phyloP scores from a whole-genome alignment of 257 asterid genomes.

The Ilex asprella region DNA sequence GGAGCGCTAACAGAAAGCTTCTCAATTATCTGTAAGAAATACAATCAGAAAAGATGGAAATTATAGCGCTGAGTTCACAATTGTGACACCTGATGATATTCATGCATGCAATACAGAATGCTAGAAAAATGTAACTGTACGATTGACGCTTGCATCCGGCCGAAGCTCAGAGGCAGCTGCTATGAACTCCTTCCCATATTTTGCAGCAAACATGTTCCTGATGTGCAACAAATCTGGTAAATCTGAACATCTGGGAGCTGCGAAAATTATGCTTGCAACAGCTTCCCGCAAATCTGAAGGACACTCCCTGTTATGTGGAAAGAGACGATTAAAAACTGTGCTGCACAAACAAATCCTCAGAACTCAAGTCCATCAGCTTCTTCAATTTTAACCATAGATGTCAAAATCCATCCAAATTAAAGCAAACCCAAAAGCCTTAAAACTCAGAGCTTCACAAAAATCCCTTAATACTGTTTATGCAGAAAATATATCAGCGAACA shows the following conservation, averaged over 20 bases:
- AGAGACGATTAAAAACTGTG: slow-evolving; percentile 6
- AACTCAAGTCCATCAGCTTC: no score
- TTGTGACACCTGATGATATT: no score
- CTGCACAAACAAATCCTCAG: not conserved
- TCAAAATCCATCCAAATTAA: no score
- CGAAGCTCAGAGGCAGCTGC: slow-evolving; percentile 94
- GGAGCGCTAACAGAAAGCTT: slow-evolving; percentile 77
- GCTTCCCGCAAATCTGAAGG: slow-evolving; percentile 82
- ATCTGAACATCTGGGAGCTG: slow-evolving; percentile 96
- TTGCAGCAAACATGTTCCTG: slow-evolving; percentile 66
- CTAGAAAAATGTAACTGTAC: no score
- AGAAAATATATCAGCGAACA: no score
- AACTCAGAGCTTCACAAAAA: no score
- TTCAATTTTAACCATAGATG: no score
- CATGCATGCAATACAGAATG: no score
- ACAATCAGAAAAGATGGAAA: slow-evolving; percentile 2
- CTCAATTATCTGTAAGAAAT: slow-evolving; percentile 64
- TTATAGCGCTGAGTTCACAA: no score
- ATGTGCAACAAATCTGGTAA: slow-evolving; percentile 78
- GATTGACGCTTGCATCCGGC: slow-evolving; percentile 78
- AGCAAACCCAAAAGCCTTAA: no score
- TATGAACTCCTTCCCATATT: slow-evolving; percentile 88
- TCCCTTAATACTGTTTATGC: no score
- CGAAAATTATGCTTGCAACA: slow-evolving; percentile 87
- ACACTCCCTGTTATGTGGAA: slow-evolving; percentile 60